A percentile compares a stretch with the other conserved stretches of the same genome.
Evolutionary conservation across 768 basidiomycete genomes (phyloP).

Genomic region (Lyophyllum shimeji): DNA sequence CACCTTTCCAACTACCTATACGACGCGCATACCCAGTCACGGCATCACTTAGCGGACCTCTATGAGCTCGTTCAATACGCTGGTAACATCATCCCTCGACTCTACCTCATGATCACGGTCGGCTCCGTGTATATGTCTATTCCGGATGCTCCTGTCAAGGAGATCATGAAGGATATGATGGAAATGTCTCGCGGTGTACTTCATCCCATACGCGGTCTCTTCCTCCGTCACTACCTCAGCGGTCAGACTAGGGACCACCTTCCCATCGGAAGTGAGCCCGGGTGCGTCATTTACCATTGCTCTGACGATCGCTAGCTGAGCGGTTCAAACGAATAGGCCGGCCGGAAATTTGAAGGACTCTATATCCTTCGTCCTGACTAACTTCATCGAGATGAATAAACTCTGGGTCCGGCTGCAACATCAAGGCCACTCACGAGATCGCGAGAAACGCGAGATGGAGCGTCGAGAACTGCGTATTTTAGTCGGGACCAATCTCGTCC

Average conservation of each 20-base stretch:
- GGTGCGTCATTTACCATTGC: slow-evolving; percentile 50
- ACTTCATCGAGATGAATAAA: slow-evolving; percentile 99
- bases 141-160: slow-evolving; percentile 94
- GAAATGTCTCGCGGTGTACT: slow-evolving; percentile 98
- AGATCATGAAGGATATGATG: slow-evolving; percentile 99
- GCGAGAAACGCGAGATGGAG: slow-evolving; percentile 97
- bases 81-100: slow-evolving; percentile 90
- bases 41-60: slow-evolving; percentile 96
- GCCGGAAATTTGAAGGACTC: slow-evolving; percentile 92
- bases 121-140: slow-evolving; percentile 99
- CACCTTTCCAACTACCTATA: slow-evolving; percentile 96
- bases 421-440: slow-evolving; percentile 94
- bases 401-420: slow-evolving; percentile 99
- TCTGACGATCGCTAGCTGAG: slow-evolving; percentile 1
- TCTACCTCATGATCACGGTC: slow-evolving; percentile 99
- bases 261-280: slow-evolving; percentile 81
- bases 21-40: slow-evolving; percentile 88
- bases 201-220: slow-evolving; percentile 95
- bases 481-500: slow-evolving; percentile 96
- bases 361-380: slow-evolving; percentile 92
- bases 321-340: slow-evolving; percentile 50
- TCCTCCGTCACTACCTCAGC: slow-evolving; percentile 93
- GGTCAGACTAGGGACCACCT: slow-evolving; percentile 96
- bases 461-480: slow-evolving; percentile 92
- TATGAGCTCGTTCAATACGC: slow-evolving; percentile 99